Base-by-base conservation (phyloP, 805 yeast species). In the Starmerella apis region DNA sequence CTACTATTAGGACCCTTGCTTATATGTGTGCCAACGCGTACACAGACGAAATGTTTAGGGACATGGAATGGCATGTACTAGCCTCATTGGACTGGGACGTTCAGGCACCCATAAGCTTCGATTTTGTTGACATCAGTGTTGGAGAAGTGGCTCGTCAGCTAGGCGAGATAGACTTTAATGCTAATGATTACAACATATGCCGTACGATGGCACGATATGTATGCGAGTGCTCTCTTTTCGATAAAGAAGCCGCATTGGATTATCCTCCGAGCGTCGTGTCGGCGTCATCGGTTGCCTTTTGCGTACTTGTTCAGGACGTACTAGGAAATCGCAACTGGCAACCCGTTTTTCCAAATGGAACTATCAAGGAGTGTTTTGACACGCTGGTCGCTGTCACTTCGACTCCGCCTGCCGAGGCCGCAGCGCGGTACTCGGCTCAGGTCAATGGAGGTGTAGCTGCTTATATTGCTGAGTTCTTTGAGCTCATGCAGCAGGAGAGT, bases 1-100 rank as follows among this genome's bases (percentile, higher is more conserved):
- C 94, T 41, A 75, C 85, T 56, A 72, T 84, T 47, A 70, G 75
- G 28, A 94, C 85, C 61, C 72, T 86, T 49, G 78, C 82, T 50
- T 78, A 74, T 59, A 70, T 84, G 56, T 84, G 94, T 68, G 84
- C 85, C 43, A 73, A 73, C 50, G 74, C 74, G 10, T 80, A 80
- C 60, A 78, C 77, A 53, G 78, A 73, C 56, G 72, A 74, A 16
- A 72, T 78, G 76, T 79, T 78, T 58, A 67, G 73, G 47, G 88
- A 83, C 65, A 84, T 83, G 90, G 94, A 83, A 65, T 70, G 77
- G 58, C 90, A 83, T 61, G 78, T 81, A 50, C 70, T 81, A 62
- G 72, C 75, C 55, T 83, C 83, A 4, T 73, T 87, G 60, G 80
- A 77, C 56, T 86, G 86, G 95, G 71, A 71, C 31, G 68, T 86